Evolutionary conservation across 495 filamentous ascomycete genomes (phyloP).

Genomic region (Aspergillus cristatus): DNA sequence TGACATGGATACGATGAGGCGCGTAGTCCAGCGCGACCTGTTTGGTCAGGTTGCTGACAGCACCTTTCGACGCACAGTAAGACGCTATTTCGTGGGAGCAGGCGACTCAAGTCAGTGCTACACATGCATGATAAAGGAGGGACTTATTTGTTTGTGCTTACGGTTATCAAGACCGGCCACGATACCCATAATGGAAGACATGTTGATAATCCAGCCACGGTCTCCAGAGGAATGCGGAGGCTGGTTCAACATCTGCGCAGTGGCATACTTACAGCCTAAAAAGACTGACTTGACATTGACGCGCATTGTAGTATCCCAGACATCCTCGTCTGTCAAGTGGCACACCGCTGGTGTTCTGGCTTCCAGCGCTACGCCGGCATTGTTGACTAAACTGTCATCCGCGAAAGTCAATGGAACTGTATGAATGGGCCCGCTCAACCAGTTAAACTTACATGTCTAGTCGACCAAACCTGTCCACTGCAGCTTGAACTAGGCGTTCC

Average conservation of each 20-base stretch:
- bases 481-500: constrained; percentile 23
- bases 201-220: constrained; percentile 50
- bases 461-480: constrained; percentile 32
- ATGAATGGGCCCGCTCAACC: background rate
- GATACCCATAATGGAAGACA: constrained; percentile 38
- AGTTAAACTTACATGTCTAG: constrained; percentile 36
- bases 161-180: constrained; percentile 21
- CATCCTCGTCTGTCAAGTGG: constrained; percentile 30
- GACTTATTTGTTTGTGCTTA: no score
- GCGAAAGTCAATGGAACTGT: no score
- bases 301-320: constrained; percentile 35
- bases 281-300: constrained; percentile 41
- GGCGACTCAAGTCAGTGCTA: no score
- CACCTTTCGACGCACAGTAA: constrained; percentile 45
- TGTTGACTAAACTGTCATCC: constrained; percentile 45
- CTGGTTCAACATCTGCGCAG: constrained; percentile 44
- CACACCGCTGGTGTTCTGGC: constrained; percentile 15
- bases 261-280: constrained; percentile 41
- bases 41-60: constrained; percentile 40
- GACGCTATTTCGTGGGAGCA: no score
- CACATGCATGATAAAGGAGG: no score
- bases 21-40: constrained; percentile 45
- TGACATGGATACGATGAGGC: constrained; percentile 41
- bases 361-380: constrained; percentile 38
- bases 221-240: constrained; percentile 31